Evolutionary conservation across 1,284 basidiomycete species (phyloP).

Genomic region (Rhodofomes roseus): DNA sequence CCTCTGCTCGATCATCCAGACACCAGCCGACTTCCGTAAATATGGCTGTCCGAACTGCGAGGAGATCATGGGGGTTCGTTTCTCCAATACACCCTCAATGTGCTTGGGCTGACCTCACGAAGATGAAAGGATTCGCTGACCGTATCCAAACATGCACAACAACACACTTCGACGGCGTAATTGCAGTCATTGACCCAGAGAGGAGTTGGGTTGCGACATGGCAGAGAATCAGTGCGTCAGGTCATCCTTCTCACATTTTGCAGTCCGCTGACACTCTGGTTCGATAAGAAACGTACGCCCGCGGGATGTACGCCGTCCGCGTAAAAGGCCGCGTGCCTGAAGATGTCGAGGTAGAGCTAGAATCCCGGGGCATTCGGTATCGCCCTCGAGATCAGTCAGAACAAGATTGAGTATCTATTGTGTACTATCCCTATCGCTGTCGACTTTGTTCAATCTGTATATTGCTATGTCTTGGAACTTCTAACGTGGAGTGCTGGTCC

Average conservation of each 20-base stretch:
- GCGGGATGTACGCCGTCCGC: slow-evolving; percentile 85
- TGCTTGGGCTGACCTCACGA: background rate
- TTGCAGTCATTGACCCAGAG: slow-evolving; percentile 86
- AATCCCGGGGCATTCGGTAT: slow-evolving; percentile 75
- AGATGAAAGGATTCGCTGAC: slow-evolving; percentile 90
- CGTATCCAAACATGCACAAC: slow-evolving; percentile 88
- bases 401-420: slow-evolving; percentile 43
- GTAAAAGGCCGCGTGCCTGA: slow-evolving; percentile 85
- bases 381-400: slow-evolving; percentile 75
- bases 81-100: too few species aligned
- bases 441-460: background rate
- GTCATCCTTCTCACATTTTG: background rate
- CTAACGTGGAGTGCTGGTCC: background rate
- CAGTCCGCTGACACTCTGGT: background rate
- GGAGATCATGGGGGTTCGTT: slow-evolving; percentile 81
- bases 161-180: slow-evolving; percentile 91
- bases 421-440: background rate
- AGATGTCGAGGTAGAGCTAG: slow-evolving; percentile 79
- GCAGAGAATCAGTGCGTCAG: slow-evolving; percentile 80
- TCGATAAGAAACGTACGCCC: slow-evolving; percentile 74
- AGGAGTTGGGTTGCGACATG: slow-evolving; percentile 94
- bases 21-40: slow-evolving; percentile 80
- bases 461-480: background rate
- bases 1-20: slow-evolving; percentile 88
- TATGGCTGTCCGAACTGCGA: slow-evolving; percentile 97